Evolutionary conservation across 2,329 filamentous ascomycete genomes (phyloP), one percentile per base, ranked within the genome.

Genomic region (Fusarium succisae): DNA sequence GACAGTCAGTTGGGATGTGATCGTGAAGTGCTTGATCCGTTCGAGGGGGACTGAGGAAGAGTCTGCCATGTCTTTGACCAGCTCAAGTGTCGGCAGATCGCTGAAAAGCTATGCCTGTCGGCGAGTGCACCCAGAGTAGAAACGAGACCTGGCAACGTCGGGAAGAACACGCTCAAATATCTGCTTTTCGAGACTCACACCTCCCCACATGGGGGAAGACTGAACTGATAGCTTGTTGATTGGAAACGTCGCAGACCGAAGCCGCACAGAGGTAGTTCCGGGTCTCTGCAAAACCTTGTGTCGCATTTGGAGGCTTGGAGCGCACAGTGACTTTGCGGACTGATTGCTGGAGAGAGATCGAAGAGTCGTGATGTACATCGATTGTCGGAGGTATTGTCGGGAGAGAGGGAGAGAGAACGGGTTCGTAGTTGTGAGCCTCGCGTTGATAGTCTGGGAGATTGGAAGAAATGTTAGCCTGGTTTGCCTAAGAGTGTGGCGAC

Each of bases 201-300:
- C 20, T 41, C 20, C 11, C 20, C 12, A 41, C 13, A 5, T 10
- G 13, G 3, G 26, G 1, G 13, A 30, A 0, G 3, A 22, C 6
- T 48, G 4, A 48, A 22, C 26, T 30, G 28, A 8, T 30, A 7
- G 12, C 6, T 50, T 5, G 14, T 13, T 17, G 3, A 0, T 8
- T 18, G 28, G 14, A 13, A 2, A n/a, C 3, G 13, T 11, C 1
- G 26, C 6, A 22, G 3, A 22, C 4, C 0, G 20, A 47, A 28
- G 26, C 45, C 4, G 0, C 18, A 0, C 0, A 22, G 18, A n/a
- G 47, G 5, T 9, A n/a, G 20, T 11, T 6, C 10, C 5, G 10
- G 9, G 15, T n/a, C 6, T 48, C 10, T 18, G 47, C 17, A 28
- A 22, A 15, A 28, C 8, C 0, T 1, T 8, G 12, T 10, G 5